Base-by-base conservation (phyloP, 2,329 filamentous ascomycete species). In the Sporothrix protearum region DNA sequence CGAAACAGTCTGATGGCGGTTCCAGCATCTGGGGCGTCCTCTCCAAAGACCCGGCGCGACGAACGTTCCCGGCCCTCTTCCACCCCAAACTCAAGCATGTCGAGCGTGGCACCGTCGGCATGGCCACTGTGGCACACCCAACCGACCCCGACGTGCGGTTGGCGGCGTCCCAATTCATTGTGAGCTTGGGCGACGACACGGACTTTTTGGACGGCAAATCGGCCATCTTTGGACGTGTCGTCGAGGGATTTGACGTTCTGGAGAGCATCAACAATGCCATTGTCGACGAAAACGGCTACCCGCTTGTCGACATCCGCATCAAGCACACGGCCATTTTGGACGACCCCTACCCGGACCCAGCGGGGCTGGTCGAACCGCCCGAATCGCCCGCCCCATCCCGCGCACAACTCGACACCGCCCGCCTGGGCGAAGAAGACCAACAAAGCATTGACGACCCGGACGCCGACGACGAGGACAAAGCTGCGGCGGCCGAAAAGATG, bases 231-330 rank as follows among this genome's bases (percentile, higher is more conserved):
- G 95, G 94, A 72, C 94, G 94, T 76, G 94, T 98, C 0, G 96
- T 97, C 0, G 95, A 99, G 81, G 96, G 96, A 0, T 97, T 98
- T 75, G 95, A 98, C 81, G 91, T 90, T 9, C 83, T 99, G 68
- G 94, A 98, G 79, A 96, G 95, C 82, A 93, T 98, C 82, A 97
- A 98, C 79, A 87, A 89, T 49, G 89, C 94, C 19, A 97, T 97
- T 74, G 89, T 94, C 71, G 95, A 98, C 78, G 89, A 93, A 51
- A 91, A 89, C 72, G 94, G 94, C 25, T 87, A 94, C 73, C 96
- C 96, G 0, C 85, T 99, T 45, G 94, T 97, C 76, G 95, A 99
- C 80, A 97, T 99, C 75, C 90, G 95, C 49, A 94, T 99, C 77
- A 91, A 95, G 76, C 96, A 99, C 79, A 97, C 94, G 0, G 90